phyloP scores from a whole-genome alignment of 1,284 basidiomycete genomes.

The Anthracocystis setariae region DNA sequence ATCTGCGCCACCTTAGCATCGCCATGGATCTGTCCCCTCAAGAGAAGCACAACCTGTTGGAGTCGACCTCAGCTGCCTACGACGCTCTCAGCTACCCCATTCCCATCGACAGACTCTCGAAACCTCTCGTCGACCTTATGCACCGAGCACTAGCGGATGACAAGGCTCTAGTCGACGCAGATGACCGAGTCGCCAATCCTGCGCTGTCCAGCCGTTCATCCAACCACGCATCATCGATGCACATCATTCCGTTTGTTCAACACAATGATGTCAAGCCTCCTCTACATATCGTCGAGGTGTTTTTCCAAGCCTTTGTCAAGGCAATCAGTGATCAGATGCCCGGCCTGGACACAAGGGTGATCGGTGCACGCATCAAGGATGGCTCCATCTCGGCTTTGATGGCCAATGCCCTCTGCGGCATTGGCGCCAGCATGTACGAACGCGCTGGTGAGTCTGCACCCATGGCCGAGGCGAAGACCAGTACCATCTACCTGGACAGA shows the following conservation, averaged over 20 bases:
- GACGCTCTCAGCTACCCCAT: slow-evolving; percentile 41
- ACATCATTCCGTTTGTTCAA: slow-evolving; percentile 21
- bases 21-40: slow-evolving; percentile 19
- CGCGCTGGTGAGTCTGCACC: slow-evolving; percentile 13
- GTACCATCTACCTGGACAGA: slow-evolving; percentile 27
- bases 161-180: not conserved
- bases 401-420: slow-evolving; percentile 40
- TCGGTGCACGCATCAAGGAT: slow-evolving; percentile 22
- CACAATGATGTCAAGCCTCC: slow-evolving; percentile 37
- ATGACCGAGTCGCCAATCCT: not conserved
- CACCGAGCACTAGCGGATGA: slow-evolving; percentile 8
- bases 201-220: slow-evolving; percentile 1
- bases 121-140: slow-evolving; percentile 19
- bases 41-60: slow-evolving; percentile 23
- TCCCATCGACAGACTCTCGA: slow-evolving; percentile 33
- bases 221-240: slow-evolving; percentile 7
- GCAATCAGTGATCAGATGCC: slow-evolving; percentile 43
- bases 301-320: slow-evolving; percentile 23
- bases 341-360: slow-evolving; percentile 28
- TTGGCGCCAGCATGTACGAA: slow-evolving; percentile 37
- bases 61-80: slow-evolving; percentile 19
- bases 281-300: slow-evolving; percentile 14
- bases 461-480: slow-evolving; percentile 16
- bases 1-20: slow-evolving; percentile 34
- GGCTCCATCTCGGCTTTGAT: slow-evolving; percentile 36